phyloP scores from a whole-genome alignment of 305 asterid genomes.

The Fraxinus albicans region DNA sequence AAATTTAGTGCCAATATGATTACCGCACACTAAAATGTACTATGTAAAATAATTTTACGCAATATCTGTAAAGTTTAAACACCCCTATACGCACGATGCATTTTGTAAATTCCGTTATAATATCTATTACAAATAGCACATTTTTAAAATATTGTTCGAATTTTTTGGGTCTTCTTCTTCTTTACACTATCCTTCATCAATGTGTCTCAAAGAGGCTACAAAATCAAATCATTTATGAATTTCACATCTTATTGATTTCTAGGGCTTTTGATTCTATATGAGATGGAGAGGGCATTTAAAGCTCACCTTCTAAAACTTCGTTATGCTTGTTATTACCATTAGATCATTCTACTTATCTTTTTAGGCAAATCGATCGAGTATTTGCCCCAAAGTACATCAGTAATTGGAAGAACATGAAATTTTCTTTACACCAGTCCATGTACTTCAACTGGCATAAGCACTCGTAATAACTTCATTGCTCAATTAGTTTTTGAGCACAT shows the following conservation, averaged over 20 bases:
- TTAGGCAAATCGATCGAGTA: not conserved
- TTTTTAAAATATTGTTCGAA: not conserved
- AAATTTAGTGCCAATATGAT: not conserved
- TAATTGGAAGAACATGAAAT: not conserved
- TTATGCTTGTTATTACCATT: too few relatives aligned
- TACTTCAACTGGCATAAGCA: not conserved
- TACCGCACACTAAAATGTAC: not conserved
- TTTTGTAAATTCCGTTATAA: not conserved
- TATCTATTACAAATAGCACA: not conserved
- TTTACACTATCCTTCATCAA: not conserved
- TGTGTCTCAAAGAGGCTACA: not conserved
- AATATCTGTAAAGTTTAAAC: not conserved
- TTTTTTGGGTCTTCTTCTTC: not conserved
- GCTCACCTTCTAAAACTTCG: not conserved
- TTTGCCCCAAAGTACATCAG: not conserved
- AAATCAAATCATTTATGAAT: not conserved
- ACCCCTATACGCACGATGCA: not conserved
- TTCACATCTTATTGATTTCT: not conserved
- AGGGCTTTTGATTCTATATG: not conserved
- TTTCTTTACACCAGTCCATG: not conserved
- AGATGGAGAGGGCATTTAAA: too few relatives aligned
- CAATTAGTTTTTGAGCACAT: not conserved
- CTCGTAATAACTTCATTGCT: not conserved
- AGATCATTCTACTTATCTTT: not conserved
- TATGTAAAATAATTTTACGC: not conserved